Percentiles rank a stretch among this genome's conserved stretches.
Evolutionary conservation across 192 early-diverging fungal species (phyloP).

Genomic region (Coemansia sp.): DNA sequence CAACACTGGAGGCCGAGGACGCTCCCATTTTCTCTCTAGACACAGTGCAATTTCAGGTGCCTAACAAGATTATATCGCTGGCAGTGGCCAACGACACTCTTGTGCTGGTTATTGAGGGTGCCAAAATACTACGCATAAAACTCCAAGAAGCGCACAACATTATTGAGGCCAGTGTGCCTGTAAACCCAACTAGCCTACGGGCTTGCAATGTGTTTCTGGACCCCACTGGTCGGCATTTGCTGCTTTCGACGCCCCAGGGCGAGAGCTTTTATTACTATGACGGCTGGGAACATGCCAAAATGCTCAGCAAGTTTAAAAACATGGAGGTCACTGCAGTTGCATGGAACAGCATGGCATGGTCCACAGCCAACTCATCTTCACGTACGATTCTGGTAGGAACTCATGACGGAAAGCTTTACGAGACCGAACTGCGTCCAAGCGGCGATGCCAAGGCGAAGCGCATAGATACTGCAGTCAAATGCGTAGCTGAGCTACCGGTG

Average conservation of each 20-base stretch:
- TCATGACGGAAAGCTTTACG: conserved; percentile 83
- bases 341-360: conserved; percentile 69
- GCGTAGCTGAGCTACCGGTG: conserved; percentile 61
- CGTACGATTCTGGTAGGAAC: conserved; percentile 82
- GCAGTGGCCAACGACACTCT: conserved; percentile 84
- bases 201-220: conserved; percentile 75
- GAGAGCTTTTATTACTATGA: conserved; percentile 89
- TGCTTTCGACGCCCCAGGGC: conserved; percentile 83
- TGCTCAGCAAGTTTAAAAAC: conserved; percentile 75
- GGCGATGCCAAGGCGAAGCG: conserved; percentile 83
- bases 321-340: conserved; percentile 84
- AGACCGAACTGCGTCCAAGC: conserved; percentile 83
- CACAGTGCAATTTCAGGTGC: conserved; percentile 85
- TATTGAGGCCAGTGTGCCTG: conserved; percentile 33
- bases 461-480: conserved; percentile 72
- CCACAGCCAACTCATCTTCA: conserved; percentile 57
- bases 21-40: conserved; percentile 77
- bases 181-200: conserved; percentile 24
- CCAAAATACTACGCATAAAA: conserved; percentile 81
- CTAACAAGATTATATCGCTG: conserved; percentile 67
- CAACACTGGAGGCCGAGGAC: conserved; percentile 39
- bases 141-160: conserved; percentile 72
- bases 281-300: conserved; percentile 81
- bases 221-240: conserved; percentile 83
- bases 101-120: conserved; percentile 72